phyloP scores from a whole-genome alignment of 768 basidiomycete species.

The Pleurotus tuber-regium region DNA sequence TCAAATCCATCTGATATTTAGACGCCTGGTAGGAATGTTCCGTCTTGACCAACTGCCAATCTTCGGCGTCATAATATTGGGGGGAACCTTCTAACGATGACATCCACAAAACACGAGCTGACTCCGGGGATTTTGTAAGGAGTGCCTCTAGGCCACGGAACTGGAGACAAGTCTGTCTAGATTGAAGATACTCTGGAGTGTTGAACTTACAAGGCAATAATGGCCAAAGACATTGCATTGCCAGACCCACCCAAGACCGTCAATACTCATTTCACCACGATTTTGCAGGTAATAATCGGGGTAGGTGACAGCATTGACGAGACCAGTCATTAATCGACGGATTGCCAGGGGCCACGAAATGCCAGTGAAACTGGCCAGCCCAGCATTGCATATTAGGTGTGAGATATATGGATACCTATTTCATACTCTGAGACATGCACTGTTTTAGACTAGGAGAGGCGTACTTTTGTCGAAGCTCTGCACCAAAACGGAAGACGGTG shows the following conservation, averaged over 20 bases:
- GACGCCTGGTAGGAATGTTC: conserved; percentile 63
- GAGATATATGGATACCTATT: conserved; percentile 77
- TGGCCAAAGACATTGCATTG: conserved; percentile 85
- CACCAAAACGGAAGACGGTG: conserved; percentile 62
- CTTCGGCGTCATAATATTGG: conserved; percentile 52
- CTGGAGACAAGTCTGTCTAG: conserved; percentile 31
- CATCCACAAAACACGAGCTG: conserved; percentile 72
- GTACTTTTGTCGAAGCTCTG: conserved; percentile 51
- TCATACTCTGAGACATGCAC: conserved; percentile 7
- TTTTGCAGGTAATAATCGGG: conserved; percentile 60
- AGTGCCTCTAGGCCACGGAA: conserved; percentile 58
- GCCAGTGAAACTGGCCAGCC: conserved; percentile 53
- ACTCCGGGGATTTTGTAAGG: conserved; percentile 42
- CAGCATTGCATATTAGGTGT: conserved; percentile 80
- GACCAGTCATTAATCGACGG: conserved; percentile 34
- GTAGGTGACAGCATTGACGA: conserved; percentile 46
- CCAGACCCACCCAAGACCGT: conserved; percentile 81
- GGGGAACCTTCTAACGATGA: conserved; percentile 68
- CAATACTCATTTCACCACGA: conserved; percentile 55
- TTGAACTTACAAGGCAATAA: conserved; percentile 62
- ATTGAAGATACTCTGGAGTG: background rate
- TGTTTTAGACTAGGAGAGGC: background rate
- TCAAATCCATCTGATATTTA: conserved; percentile 78
- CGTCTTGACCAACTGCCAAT: conserved; percentile 70
- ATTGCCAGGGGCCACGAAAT: conserved; percentile 47